Conservation (phyloP, 148 eudicot genomes). For the Nepenthes mirabilis region DNA sequence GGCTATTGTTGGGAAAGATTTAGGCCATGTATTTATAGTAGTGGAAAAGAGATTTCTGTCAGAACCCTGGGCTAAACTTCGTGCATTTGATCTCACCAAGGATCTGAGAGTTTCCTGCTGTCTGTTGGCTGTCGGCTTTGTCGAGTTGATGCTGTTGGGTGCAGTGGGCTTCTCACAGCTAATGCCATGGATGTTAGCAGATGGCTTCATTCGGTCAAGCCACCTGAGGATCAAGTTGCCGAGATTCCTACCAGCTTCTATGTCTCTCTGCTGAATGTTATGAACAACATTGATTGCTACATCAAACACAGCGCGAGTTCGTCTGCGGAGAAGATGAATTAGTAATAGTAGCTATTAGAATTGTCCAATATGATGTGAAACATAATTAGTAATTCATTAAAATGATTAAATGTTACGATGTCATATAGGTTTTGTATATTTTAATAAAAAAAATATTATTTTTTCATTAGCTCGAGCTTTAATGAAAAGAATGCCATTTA, state of each 20-base stretch:
- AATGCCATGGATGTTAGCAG: slow-evolving; percentile 56
- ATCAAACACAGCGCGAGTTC: slow-evolving; percentile 62
- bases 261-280: slow-evolving; percentile 65
- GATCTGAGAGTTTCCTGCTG: slow-evolving; percentile 23
- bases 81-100: slow-evolving; percentile 13
- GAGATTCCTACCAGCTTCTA: slow-evolving; percentile 62
- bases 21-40: slow-evolving; percentile 37
- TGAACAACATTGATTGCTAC: slow-evolving; percentile 55
- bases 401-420: too few relatives aligned
- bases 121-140: slow-evolving; percentile 19
- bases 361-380: too few relatives aligned
- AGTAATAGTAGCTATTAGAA: too few relatives aligned
- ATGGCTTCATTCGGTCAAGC: slow-evolving; percentile 68
- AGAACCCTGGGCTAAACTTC: slow-evolving; percentile 24
- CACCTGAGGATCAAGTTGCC: slow-evolving; percentile 77
- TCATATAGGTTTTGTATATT: too few relatives aligned
- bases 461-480: too few relatives aligned
- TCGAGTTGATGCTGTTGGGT: slow-evolving; percentile 14
- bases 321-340: slow-evolving; percentile 22
- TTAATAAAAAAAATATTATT: too few relatives aligned
- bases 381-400: too few relatives aligned
- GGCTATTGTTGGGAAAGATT: slow-evolving; percentile 37
- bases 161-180: slow-evolving; percentile 16
- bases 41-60: slow-evolving; percentile 49
- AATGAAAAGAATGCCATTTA: too few relatives aligned